Conservation (phyloP, 2,329 filamentous ascomycete species). For the Pseudocercospora vitis region DNA sequence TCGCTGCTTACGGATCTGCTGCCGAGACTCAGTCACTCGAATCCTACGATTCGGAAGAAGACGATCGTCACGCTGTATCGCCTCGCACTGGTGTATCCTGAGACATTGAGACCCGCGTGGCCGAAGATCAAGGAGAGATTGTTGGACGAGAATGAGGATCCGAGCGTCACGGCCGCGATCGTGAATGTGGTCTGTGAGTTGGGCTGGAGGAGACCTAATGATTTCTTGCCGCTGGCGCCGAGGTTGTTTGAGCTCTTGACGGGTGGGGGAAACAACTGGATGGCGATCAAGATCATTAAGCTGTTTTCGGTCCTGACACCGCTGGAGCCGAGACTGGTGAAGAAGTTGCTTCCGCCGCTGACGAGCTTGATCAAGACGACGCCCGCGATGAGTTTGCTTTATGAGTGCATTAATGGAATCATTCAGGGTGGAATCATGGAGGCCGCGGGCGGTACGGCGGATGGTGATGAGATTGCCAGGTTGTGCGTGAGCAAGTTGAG, state of each 20-base stretch:
- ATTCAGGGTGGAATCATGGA: slow-evolving; percentile 94
- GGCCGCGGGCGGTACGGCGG: slow-evolving; percentile 73
- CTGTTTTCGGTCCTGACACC: slow-evolving; percentile 94
- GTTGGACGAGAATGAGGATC: slow-evolving; percentile 85
- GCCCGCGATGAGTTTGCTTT: slow-evolving; percentile 94
- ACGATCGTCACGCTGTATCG: slow-evolving; percentile 92
- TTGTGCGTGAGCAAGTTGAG: slow-evolving; percentile 90
- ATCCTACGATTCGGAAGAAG: slow-evolving; percentile 87
- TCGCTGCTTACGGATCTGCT: slow-evolving; percentile 84
- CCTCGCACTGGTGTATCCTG: slow-evolving; percentile 91
- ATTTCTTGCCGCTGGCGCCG: slow-evolving; percentile 89
- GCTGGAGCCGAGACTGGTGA: slow-evolving; percentile 83
- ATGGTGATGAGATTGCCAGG: slow-evolving; percentile 86
- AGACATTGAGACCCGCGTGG: slow-evolving; percentile 89
- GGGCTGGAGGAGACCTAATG: slow-evolving; percentile 87
- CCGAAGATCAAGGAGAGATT: slow-evolving; percentile 94
- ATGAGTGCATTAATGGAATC: slow-evolving; percentile 98
- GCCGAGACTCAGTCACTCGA: slow-evolving; percentile 81
- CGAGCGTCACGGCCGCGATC: slow-evolving; percentile 91
- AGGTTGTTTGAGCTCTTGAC: slow-evolving; percentile 89
- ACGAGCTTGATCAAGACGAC: slow-evolving; percentile 93
- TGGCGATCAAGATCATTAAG: slow-evolving; percentile 99
- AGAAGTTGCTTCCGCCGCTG: slow-evolving; percentile 85
- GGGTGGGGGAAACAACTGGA: slow-evolving; percentile 95
- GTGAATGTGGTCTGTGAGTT: slow-evolving; percentile 97